Base-by-base conservation (phyloP, 1,284 basidiomycete species). In the Tremellales sp. region DNA sequence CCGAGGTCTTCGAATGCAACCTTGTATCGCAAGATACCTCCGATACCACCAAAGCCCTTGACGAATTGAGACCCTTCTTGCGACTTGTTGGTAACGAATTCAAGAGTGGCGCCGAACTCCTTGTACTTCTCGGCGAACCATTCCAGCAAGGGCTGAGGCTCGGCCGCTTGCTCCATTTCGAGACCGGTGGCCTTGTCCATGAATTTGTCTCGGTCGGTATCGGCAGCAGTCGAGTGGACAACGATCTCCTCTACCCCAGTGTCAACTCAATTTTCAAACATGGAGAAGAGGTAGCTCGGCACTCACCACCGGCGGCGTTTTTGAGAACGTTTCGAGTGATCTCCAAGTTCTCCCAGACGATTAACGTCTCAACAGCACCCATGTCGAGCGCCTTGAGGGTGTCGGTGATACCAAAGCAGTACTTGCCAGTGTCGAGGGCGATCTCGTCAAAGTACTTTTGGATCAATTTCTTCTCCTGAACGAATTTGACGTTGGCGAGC, bases 391-490 rank as follows among this genome's bases (percentile, higher is more conserved):
- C 92, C 73, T 96, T 97, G 64, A 99, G 82, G 0, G 96, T 98
- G 72, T 99, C 96, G 15, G 89, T 89, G 56, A 99, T 82, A 76
- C 94, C 96, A 72, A 97, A 99, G 77, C 94, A 97, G 79, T 97
- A 98, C 75, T 88, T 91, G 67, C 85, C 90, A 19, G 91, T 94
- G 72, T 99, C 94, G 72, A 90, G 88, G 57, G 92, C 94, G 76
- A 99, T 99, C 77, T 99, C 96, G 71, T 98, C 94, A 75, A 99
- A 97, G 80, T 97, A 98, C 39, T 84, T 90, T 72, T 97, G 93
- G 63, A 97, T 96, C 40, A 97, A 83, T 73, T 81, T 87, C 81
- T 98, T 98, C 80, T 99, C 94, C 75, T 98, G 94, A 15, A 99
- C 92, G 63, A 99, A 98, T 74, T 98, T 98, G 79, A 99, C 96